These are phyloP conservation scores for Xenoacremonium recifei DNA, from an alignment of 2,329 filamentous ascomycete species.

Conservation along the genomic window DNA sequence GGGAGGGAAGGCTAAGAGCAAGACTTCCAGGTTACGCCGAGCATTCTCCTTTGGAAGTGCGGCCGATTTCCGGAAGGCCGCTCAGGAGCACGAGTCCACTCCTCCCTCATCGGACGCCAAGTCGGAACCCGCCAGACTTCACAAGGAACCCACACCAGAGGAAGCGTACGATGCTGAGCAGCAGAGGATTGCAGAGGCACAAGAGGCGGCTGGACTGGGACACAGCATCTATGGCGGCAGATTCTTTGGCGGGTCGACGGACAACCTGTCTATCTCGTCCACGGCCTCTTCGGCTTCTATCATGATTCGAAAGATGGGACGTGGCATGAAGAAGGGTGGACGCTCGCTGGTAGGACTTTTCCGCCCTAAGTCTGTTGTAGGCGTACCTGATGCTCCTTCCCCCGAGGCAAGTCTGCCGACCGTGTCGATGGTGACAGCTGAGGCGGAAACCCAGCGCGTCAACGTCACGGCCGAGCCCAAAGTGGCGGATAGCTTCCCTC, in stretches of 20 bases:
- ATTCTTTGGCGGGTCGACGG: conserved; percentile 86
- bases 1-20: conserved; percentile 74
- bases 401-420: conserved; percentile 73
- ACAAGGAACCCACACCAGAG: conserved; percentile 60
- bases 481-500: conserved; percentile 72
- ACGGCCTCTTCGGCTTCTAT: conserved; percentile 87
- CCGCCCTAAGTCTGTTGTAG: conserved; percentile 87
- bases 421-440: conserved; percentile 93
- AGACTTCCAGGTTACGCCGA: conserved; percentile 79
- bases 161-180: conserved; percentile 84
- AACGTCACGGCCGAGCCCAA: conserved; percentile 72
- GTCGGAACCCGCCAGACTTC: conserved; percentile 51
- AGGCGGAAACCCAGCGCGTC: conserved; percentile 83
- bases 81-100: conserved; percentile 50
- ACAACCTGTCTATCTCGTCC: conserved; percentile 89
- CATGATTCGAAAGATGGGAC: conserved; percentile 98
- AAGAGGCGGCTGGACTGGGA: conserved; percentile 89
- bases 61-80: conserved; percentile 79
- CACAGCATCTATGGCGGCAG: conserved; percentile 90
- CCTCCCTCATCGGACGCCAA: too few species aligned
- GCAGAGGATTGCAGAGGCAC: conserved; percentile 83
- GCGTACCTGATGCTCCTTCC: conserved; percentile 67
- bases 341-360: conserved; percentile 92
- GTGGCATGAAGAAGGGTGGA: conserved; percentile 93
- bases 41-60: conserved; percentile 97